Base-by-base conservation (phyloP, 179 eudicot genomes). In the Beta lomatogona region DNA sequence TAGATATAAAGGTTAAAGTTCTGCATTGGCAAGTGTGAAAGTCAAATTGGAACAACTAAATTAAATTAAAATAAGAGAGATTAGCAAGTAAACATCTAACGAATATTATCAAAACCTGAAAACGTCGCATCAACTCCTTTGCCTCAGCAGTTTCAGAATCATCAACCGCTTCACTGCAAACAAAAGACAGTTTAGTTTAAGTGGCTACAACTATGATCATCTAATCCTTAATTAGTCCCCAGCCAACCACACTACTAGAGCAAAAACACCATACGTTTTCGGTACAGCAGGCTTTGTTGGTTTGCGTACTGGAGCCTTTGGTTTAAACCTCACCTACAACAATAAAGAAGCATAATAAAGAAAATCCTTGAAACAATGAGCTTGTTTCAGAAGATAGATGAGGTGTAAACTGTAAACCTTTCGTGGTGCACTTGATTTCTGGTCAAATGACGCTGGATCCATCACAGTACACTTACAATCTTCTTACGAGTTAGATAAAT, bases 131-230 rank as follows among this genome's bases (percentile, higher is more conserved):
- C 82, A 94, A 83, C 67, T 91, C 93, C 80, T 90, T 83, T 7
- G 87, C 88, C 85, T 85, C 83, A 73, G 86, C 85, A 70, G 81
- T 80, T 71, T 92, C 97, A 75, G 77, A 70, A 25, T 88, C 91
- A 73, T 95, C 98, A 73, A 63, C 41, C 80, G 84, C 93, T 81
- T 93, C 97, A 85, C 98, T 94, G 84, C 68, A 86, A 83, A 77
- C 15, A 75, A 58, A 54, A 76, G 53, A 59, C 16, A 73, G 21
- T 41, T 68, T 44, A 73, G 18, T 41, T 68, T 44, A 22, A 63
- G 48, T 57, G 77, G 61, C 46, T 70, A 78, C 54, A 59, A 25
- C 21, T 19, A 36, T 41, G 5, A 8, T 25, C 53, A 46, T 12
- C 25, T 12, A 52, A 48, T 36, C 18, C 36, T 31, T 36, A 28